phyloP scores from a whole-genome alignment of 2,329 filamentous ascomycete genomes.

The Cladophialophora bantiana region DNA sequence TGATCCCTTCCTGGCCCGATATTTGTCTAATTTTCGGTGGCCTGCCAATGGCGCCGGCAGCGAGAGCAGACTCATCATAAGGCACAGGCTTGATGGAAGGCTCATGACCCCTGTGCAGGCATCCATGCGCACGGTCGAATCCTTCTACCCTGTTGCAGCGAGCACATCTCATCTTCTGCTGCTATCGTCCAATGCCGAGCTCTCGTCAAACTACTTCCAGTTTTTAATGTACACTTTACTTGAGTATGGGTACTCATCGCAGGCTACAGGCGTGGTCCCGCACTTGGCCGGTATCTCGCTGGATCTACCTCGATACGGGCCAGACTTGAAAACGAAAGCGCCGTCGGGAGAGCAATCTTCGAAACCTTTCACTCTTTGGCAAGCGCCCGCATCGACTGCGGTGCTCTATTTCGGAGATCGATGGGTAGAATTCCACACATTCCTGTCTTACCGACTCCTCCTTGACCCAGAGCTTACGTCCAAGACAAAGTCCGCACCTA shows the following conservation, averaged over 20 bases:
- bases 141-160: constrained; percentile 78
- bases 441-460: constrained; percentile 70
- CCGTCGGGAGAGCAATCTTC: constrained; percentile 52
- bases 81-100: constrained; percentile 72
- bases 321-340: constrained; percentile 66
- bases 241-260: constrained; percentile 74
- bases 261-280: constrained; percentile 51
- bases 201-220: constrained; percentile 83
- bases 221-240: constrained; percentile 81
- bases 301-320: constrained; percentile 67
- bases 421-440: constrained; percentile 85
- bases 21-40: constrained; percentile 72
- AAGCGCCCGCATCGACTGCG: constrained; percentile 82
- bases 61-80: constrained; percentile 67
- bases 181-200: constrained; percentile 79
- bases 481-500: constrained; percentile 23
- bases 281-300: constrained; percentile 80
- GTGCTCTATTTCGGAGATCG: constrained; percentile 82
- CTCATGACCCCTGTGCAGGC: constrained; percentile 71
- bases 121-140: constrained; percentile 78
- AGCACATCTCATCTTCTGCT: constrained; percentile 77
- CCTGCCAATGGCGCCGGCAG: constrained; percentile 62
- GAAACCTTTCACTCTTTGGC: constrained; percentile 76
- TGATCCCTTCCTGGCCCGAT: constrained; percentile 69
- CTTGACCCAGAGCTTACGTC: constrained; percentile 35